Evolutionary conservation across 176 grass and related monocot genomes (phyloP).

Genomic region (Tuctoria greenei): DNA sequence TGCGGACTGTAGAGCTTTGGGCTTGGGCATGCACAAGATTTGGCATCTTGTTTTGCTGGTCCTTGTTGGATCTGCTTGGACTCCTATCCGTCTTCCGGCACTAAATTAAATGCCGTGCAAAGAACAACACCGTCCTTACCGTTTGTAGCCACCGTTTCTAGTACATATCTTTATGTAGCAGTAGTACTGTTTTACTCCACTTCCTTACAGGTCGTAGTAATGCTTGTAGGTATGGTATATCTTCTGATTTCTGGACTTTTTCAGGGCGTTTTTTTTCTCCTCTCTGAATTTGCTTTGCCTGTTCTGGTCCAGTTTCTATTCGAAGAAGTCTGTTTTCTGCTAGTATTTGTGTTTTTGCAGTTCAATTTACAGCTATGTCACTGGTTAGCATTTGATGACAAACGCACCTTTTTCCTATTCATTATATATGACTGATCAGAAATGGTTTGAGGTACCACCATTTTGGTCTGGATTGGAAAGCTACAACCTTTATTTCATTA

Average conservation of each 20-base stretch:
- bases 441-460: slow-evolving; percentile 13
- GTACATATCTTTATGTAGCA: slow-evolving; percentile 13
- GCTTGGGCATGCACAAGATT: not conserved
- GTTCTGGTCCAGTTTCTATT: not conserved
- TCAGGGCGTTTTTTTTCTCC: not conserved
- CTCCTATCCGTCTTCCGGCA: slow-evolving; percentile 4
- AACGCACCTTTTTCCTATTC: not conserved
- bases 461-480: slow-evolving; percentile 41
- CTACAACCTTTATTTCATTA: slow-evolving; percentile 28
- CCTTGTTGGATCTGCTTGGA: slow-evolving; percentile 21
- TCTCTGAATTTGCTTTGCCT: not conserved
- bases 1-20: not conserved
- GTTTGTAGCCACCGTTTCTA: slow-evolving; percentile 30
- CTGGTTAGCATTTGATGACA: slow-evolving; percentile 19
- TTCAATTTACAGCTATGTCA: not conserved
- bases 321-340: not conserved
- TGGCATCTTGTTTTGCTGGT: slow-evolving; percentile 2
- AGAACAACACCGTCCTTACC: slow-evolving; percentile 26
- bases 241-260: not conserved
- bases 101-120: slow-evolving; percentile 27
- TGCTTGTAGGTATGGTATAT: not conserved
- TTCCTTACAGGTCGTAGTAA: slow-evolving; percentile 17
- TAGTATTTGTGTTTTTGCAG: not conserved
- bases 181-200: slow-evolving; percentile 8
- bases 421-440: not conserved